Conservation (phyloP, 164 flowering plant species). For the Macadamia integrifolia region DNA sequence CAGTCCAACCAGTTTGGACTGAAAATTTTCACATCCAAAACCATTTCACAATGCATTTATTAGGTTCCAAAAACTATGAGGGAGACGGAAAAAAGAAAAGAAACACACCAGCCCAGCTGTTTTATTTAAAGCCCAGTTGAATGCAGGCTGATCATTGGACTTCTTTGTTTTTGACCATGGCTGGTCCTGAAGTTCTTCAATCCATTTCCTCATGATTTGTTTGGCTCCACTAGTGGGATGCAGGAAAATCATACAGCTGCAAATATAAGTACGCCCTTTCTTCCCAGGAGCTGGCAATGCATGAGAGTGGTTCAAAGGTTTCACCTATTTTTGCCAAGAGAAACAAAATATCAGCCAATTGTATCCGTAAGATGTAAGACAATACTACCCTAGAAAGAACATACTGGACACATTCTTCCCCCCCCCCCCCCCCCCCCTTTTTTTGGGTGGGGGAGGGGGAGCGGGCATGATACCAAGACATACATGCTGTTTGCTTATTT, state of each 20-base stretch:
- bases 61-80: too few species aligned
- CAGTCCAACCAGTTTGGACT: too few species aligned
- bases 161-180: slow-evolving; percentile 89
- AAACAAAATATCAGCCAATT: too few species aligned
- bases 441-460: too few species aligned
- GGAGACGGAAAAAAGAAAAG: background rate
- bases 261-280: slow-evolving; percentile 90
- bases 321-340: slow-evolving; percentile 44
- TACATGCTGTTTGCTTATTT: too few species aligned
- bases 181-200: slow-evolving; percentile 80
- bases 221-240: slow-evolving; percentile 88
- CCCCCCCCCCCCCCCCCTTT: too few species aligned
- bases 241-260: slow-evolving; percentile 95
- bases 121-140: slow-evolving; percentile 88
- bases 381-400: too few species aligned
- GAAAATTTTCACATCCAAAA: too few species aligned
- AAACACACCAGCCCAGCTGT: slow-evolving; percentile 66
- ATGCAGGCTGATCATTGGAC: slow-evolving; percentile 93
- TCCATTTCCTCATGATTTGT: slow-evolving; percentile 83
- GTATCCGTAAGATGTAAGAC: background rate
- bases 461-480: too few species aligned
- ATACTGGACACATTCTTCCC: too few species aligned
- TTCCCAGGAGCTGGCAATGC: slow-evolving; percentile 95
- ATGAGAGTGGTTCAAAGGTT: slow-evolving; percentile 82
- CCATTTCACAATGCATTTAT: too few species aligned